Conservation (phyloP, 2,329 filamentous ascomycete species). For the Bipolaris sorokiniana region DNA sequence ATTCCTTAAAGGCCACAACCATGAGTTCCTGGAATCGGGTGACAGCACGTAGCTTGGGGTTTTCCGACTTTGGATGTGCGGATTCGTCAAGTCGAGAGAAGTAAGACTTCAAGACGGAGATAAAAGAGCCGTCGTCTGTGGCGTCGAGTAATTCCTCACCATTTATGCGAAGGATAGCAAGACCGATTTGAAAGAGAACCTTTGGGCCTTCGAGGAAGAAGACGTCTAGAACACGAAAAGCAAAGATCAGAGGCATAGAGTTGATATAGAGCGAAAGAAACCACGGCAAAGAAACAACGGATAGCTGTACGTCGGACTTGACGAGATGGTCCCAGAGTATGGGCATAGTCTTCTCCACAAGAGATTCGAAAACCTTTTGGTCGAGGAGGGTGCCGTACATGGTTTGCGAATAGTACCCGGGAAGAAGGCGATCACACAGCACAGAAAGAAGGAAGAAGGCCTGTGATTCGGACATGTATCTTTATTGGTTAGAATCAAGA, state of each 20-base stretch:
- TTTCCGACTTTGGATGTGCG: constrained; percentile 93
- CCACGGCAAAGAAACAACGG: constrained; percentile 96
- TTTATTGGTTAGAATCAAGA: constrained; percentile 47
- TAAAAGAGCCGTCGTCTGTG: constrained; percentile 92
- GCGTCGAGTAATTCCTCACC: constrained; percentile 95
- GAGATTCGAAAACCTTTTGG: constrained; percentile 94
- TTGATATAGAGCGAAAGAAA: constrained; percentile 98
- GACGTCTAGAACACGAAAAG: constrained; percentile 93
- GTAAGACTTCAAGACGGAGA: constrained; percentile 93
- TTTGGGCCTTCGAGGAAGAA: constrained; percentile 99
- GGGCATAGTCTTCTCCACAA: constrained; percentile 99
- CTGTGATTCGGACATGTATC: constrained; percentile 94
- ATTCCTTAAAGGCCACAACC: constrained; percentile 99
- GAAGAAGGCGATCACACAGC: constrained; percentile 88
- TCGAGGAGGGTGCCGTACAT: constrained; percentile 99
- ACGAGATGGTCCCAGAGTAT: constrained; percentile 98
- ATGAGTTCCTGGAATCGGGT: constrained; percentile 97
- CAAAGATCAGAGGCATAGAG: constrained; percentile 98
- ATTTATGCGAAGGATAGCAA: constrained; percentile 97
- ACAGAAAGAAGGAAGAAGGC: constrained; percentile 93
- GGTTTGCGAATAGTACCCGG: constrained; percentile 97
- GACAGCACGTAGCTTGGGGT: constrained; percentile 89
- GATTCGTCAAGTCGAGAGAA: constrained; percentile 93
- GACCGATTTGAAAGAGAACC: constrained; percentile 92
- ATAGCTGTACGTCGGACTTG: constrained; percentile 94